Percentiles rank a stretch among this genome's conserved stretches.
Evolutionary conservation across 208 protist species (phyloP).

Genomic region (Leishmania tropica): DNA sequence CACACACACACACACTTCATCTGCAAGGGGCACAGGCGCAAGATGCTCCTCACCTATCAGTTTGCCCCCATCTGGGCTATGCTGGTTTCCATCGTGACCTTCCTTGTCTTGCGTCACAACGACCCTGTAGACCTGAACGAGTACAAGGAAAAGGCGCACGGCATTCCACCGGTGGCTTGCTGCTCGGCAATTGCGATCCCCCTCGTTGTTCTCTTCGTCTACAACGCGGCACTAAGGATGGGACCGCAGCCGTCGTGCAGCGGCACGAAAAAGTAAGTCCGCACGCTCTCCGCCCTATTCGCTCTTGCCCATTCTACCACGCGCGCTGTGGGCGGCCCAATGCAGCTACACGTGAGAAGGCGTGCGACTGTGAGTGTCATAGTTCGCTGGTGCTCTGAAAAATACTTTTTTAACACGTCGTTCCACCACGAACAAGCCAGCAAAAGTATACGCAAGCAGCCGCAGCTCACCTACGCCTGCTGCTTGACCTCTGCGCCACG

Average conservation of each 20-base stretch:
- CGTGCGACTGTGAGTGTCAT: not conserved
- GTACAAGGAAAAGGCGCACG: conserved; percentile 65
- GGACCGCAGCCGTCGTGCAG: conserved; percentile 64
- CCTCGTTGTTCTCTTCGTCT: conserved; percentile 55
- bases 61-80: conserved; percentile 58
- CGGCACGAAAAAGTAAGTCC: conserved; percentile 46
- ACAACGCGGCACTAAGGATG: conserved; percentile 51
- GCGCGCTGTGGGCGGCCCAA: not conserved
- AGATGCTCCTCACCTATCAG: conserved; percentile 77
- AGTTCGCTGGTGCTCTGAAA: not conserved
- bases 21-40: not conserved
- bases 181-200: conserved; percentile 52
- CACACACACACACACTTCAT: not conserved
- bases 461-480: not conserved
- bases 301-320: not conserved
- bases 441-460: not conserved
- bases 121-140: conserved; percentile 62
- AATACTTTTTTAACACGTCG: not conserved
- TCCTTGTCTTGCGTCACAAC: conserved; percentile 50
- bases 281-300: not conserved
- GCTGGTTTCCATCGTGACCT: conserved; percentile 63
- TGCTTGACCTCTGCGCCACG: not conserved
- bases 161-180: conserved; percentile 51
- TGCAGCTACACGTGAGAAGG: not conserved
- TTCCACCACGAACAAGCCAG: not conserved